A percentile compares a stretch with the other conserved stretches of the same genome.
Evolutionary conservation across 2,329 filamentous ascomycete species (phyloP).

Genomic region (Teratosphaeria viscida): DNA sequence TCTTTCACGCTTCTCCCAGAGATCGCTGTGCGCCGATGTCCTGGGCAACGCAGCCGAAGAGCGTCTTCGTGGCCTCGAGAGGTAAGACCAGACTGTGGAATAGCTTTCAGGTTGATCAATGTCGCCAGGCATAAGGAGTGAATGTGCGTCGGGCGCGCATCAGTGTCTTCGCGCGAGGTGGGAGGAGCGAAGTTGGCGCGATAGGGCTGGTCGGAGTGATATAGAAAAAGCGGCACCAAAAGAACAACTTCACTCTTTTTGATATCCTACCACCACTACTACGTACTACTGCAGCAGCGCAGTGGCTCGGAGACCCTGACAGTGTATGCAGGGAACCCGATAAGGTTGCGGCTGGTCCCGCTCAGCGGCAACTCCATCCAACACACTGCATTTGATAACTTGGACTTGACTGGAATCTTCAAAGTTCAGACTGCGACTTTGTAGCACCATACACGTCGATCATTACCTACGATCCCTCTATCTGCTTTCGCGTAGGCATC

Average conservation of each 20-base stretch:
- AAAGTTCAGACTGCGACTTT: not conserved
- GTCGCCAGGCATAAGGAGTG: conserved; percentile 4
- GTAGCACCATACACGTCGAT: not conserved
- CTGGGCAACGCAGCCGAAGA: conserved; percentile 42
- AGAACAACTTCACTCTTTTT: not conserved
- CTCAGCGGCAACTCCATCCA: not conserved
- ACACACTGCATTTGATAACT: not conserved
- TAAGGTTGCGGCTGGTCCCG: not conserved
- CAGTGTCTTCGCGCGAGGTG: not conserved
- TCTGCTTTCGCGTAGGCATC: not conserved
- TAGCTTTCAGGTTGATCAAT: not conserved
- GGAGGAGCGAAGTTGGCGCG: not conserved
- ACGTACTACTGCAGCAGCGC: no score
- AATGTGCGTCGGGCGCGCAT: not conserved
- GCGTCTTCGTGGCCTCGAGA: conserved; percentile 40
- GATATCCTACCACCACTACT: not conserved
- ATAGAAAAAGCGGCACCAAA: not conserved
- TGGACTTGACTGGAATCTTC: not conserved
- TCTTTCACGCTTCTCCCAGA: conserved; percentile 38
- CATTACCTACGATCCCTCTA: not conserved
- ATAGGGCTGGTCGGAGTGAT: not conserved
- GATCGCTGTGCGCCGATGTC: conserved; percentile 26
- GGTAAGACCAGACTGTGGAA: conserved; percentile 40
- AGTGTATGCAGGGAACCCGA: not conserved
- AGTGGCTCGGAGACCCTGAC: not conserved